Base-by-base conservation (phyloP, 2,329 filamentous ascomycete genomes). In the Colletotrichum spaethianum region DNA sequence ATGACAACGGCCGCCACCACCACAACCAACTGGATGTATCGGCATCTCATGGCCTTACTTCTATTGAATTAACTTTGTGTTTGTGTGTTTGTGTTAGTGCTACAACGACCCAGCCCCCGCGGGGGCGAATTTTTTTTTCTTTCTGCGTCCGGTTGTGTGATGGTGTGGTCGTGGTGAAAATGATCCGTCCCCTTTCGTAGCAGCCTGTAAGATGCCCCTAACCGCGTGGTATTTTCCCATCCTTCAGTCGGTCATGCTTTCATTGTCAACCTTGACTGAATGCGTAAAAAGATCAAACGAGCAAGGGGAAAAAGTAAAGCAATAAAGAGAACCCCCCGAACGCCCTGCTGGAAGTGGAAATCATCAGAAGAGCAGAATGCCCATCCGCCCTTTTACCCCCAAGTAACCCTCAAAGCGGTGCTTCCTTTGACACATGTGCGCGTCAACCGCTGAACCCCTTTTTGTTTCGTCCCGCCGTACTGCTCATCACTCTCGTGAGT, bases 151-250 rank as follows among this genome's bases (percentile, higher is more conserved):
- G 53, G 53, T 50, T 23, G 33, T 23, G 33, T 64, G 60, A 18
- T 63, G 59, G 42, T 64, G 50, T 61, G 65, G 36, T 72, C 42
- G 56, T 62, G 67, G 42, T 65, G 53, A 62, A 38, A 42, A 40
- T 31, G 50, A 59, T 56, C 57, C 70, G 50, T 62, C 70, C 44
- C 67, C 62, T 52, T 63, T 73, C 70, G 62, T 72, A 63, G 65
- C 65, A 72, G 62, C 65, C 70, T 69, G 26, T 60, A 42, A 23
- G 63, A 71, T 71, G 65, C 65, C 62, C 61, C 36, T 52, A 63
- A 69, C 65, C 70, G 42, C 62, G 60, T 72, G 67, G 70, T 73
- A 71, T 71, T 73, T 70, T 72, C 63, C 67, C 67, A 46, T 60
- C 60, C 52, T 62, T 71, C 72, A 67, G 72, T 72, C 59, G 63